These are phyloP conservation scores for Coniochaeta hoffmannii DNA, from an alignment of 2,329 filamentous ascomycete genomes.

Conservation along the genomic window DNA sequence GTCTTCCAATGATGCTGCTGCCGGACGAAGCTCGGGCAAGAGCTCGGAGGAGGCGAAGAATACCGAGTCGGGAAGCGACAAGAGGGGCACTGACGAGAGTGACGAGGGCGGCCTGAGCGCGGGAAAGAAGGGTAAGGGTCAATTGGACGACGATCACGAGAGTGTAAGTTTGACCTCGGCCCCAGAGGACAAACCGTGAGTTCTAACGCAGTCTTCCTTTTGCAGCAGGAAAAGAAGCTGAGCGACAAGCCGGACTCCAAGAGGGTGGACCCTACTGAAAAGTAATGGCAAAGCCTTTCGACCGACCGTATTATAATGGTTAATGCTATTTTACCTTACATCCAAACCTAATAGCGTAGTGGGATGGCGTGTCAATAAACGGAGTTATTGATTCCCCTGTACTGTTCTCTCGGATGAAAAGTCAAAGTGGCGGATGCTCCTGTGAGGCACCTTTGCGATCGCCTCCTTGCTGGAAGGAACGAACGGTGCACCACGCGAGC, in stretches of 20 bases:
- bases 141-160: conserved; percentile 1
- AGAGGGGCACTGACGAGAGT: neutral
- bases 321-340: no score
- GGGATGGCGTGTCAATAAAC: no score
- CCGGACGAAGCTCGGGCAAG: neutral
- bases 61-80: neutral
- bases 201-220: neutral
- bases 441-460: no score
- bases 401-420: no score
- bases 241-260: conserved; percentile 17
- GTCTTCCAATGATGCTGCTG: neutral
- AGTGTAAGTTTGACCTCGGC: neutral
- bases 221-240: conserved; percentile 17
- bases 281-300: neutral
- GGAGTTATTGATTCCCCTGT: no score
- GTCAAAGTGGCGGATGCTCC: no score
- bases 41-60: neutral
- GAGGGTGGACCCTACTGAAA: conserved; percentile 10
- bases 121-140: no score
- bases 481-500: no score
- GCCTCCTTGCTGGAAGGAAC: no score
- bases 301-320: neutral
- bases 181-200: neutral
- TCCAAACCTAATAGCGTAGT: no score
- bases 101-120: neutral